Evolutionary conservation across 2,329 filamentous ascomycete genomes (phyloP).

Genomic region (Penicillium sp.): DNA sequence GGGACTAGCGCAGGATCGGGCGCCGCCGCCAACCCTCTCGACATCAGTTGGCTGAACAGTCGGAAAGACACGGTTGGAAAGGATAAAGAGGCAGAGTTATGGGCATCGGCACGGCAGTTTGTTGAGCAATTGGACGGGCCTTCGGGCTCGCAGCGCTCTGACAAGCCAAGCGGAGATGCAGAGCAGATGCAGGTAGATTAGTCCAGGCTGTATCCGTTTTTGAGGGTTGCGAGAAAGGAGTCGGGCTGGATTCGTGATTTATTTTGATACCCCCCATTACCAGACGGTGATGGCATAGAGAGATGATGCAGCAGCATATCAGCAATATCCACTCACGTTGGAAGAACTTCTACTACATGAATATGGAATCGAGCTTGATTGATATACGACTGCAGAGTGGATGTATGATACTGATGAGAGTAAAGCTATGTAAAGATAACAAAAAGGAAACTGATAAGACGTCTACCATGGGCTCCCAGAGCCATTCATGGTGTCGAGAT

Average conservation of each 20-base stretch:
- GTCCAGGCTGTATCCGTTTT: constrained; percentile 1
- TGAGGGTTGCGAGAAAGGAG: not conserved
- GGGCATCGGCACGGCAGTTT: constrained; percentile 62
- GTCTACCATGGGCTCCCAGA: constrained; percentile 9
- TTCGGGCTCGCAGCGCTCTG: constrained; percentile 2
- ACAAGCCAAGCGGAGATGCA: constrained; percentile 19
- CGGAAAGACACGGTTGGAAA: constrained; percentile 77
- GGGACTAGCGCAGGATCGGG: constrained; percentile 20
- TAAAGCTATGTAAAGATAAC: constrained; percentile 18
- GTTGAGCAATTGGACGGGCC: constrained; percentile 44
- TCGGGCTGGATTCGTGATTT: constrained; percentile 40
- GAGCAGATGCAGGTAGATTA: constrained; percentile 44
- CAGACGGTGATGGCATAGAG: constrained; percentile 30
- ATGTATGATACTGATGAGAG: not conserved
- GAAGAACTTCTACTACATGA: not conserved
- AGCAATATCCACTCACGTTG: not conserved
- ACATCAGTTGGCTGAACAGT: constrained; percentile 88
- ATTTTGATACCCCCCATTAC: constrained; percentile 11
- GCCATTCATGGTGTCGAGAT: not conserved
- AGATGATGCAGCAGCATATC: constrained; percentile 16
- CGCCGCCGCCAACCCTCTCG: constrained; percentile 60
- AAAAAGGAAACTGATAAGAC: not conserved
- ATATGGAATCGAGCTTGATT: not conserved
- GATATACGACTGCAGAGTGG: not conserved
- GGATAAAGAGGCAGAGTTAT: constrained; percentile 80